phyloP scores from a whole-genome alignment of 257 asterid genomes.

The Perilla frutescens region DNA sequence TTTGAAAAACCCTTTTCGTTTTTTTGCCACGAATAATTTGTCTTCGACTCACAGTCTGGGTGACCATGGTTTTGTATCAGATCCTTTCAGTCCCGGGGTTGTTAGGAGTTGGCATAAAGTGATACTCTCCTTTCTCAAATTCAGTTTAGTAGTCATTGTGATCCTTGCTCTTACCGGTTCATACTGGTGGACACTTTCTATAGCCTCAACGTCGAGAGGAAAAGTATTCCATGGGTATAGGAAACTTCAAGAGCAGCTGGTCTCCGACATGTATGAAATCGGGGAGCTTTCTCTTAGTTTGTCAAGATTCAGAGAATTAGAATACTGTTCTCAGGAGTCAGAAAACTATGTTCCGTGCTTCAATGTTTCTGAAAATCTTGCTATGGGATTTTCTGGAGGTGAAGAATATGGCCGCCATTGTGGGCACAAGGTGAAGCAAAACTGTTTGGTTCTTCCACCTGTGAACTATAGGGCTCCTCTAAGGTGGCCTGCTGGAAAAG shows the following conservation, averaged over 20 bases:
- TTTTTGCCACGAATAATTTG: conserved; percentile 56
- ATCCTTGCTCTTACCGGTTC: conserved; percentile 88
- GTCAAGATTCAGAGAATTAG: conserved; percentile 71
- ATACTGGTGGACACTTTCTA: conserved; percentile 92
- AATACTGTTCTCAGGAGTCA: conserved; percentile 73
- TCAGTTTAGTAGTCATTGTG: conserved; percentile 76
- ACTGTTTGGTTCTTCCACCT: conserved; percentile 90
- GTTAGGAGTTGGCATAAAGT: conserved; percentile 67
- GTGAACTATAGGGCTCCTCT: conserved; percentile 82
- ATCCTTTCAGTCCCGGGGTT: conserved; percentile 67
- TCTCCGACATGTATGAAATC: conserved; percentile 83
- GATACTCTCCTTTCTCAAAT: conserved; percentile 56
- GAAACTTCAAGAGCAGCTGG: conserved; percentile 84
- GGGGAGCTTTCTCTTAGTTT: conserved; percentile 82
- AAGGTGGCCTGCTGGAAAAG: conserved; percentile 95
- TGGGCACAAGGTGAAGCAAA: conserved; percentile 56
- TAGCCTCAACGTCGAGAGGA: conserved; percentile 76
- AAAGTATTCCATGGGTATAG: conserved; percentile 79
- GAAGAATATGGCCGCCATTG: conserved; percentile 77
- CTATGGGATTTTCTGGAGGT: conserved; percentile 66
- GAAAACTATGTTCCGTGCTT: conserved; percentile 92
- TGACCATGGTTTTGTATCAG: conserved; percentile 73
- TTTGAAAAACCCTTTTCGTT: conserved; percentile 60
- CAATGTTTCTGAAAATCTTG: conserved; percentile 81
- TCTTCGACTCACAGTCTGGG: conserved; percentile 61